Evolutionary conservation across 306 rosid species (phyloP).

Genomic region (Chamaecrista fasciculata): DNA sequence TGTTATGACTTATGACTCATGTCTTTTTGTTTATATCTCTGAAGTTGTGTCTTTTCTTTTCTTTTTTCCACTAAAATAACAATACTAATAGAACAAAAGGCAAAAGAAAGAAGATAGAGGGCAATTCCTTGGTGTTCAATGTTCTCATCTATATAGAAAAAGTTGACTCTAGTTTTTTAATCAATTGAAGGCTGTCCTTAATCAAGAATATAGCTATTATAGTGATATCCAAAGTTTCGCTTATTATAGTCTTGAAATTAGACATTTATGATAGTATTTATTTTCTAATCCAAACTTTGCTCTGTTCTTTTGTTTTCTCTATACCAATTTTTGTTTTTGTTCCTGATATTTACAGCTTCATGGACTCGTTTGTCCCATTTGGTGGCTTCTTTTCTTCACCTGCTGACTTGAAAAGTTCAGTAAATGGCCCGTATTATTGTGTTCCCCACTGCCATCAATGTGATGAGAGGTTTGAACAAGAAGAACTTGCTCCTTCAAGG

Average conservation of each 20-base stretch:
- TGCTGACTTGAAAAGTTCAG: constrained; percentile 58
- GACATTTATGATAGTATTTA: background rate
- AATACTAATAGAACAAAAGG: too few species aligned
- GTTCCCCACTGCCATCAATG: constrained; percentile 42
- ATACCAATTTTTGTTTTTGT: constrained; percentile 23
- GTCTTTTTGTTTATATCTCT: background rate
- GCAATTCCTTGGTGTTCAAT: background rate
- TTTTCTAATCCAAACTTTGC: background rate
- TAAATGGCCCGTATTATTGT: constrained; percentile 45
- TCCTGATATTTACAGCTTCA: constrained; percentile 65
- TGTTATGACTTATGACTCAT: background rate
- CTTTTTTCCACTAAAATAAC: background rate
- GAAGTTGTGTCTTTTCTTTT: background rate
- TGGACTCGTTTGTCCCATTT: constrained; percentile 93
- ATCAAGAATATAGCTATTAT: background rate
- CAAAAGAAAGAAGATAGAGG: background rate
- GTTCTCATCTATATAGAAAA: background rate
- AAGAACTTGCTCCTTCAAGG: constrained; percentile 46
- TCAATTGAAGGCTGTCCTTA: background rate
- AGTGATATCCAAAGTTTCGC: background rate
- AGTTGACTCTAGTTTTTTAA: background rate
- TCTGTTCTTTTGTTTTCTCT: constrained; percentile 21
- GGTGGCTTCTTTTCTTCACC: constrained; percentile 95
- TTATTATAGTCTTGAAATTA: background rate
- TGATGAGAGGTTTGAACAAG: constrained; percentile 57